Conservation (phyloP, 441 rosid genomes). For the Daphne laureola region DNA sequence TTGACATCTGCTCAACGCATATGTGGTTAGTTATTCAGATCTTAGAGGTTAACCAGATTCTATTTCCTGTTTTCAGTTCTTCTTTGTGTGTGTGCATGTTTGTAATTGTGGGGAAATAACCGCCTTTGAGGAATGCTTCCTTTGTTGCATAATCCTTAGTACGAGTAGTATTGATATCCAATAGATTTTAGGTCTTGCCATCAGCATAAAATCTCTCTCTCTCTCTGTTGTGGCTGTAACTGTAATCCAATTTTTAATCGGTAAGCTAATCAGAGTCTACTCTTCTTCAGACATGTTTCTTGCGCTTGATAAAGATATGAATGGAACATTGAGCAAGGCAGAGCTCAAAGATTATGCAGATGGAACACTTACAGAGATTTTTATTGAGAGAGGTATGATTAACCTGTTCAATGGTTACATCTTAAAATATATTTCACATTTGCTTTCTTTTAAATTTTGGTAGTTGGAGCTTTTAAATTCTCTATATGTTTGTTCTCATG, state of each 20-base stretch:
- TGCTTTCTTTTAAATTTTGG: too few relatives aligned
- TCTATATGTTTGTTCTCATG: too few relatives aligned
- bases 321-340: conserved; percentile 89
- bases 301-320: conserved; percentile 90
- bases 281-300: conserved; percentile 72
- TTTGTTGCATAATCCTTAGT: too few relatives aligned
- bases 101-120: too few relatives aligned
- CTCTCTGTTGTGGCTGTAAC: neutral
- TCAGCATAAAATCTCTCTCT: too few relatives aligned
- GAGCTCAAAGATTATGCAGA: conserved; percentile 96
- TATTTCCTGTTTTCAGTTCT: neutral
- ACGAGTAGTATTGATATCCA: too few relatives aligned
- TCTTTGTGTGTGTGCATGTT: neutral
- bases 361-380: conserved; percentile 89
- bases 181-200: too few relatives aligned
- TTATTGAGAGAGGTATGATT: conserved; percentile 80
- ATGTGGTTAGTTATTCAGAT: conserved; percentile 49
- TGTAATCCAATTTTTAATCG: neutral
- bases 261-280: neutral
- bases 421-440: neutral
- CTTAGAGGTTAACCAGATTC: neutral
- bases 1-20: conserved; percentile 97
- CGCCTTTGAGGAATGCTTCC: too few relatives aligned
- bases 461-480: too few relatives aligned
- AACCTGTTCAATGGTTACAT: neutral